These are phyloP conservation scores for Nicotiana attenuata DNA, from an alignment of 257 asterid species.

Conservation along the genomic window DNA sequence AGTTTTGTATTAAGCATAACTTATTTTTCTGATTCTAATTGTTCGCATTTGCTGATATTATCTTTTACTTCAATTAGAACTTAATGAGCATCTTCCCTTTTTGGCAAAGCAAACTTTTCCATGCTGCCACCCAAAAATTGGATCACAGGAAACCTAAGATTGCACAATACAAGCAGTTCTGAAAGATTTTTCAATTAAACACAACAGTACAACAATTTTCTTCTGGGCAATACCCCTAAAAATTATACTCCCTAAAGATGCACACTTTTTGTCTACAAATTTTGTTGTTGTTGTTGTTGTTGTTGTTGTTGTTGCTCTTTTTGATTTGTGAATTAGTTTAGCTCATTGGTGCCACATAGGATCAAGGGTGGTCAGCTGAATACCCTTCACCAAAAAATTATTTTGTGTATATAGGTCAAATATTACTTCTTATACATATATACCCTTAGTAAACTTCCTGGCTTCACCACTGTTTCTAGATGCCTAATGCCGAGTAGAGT, in stretches of 20 bases:
- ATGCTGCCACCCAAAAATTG: not conserved
- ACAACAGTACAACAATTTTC: not conserved
- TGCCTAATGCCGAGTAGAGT: not conserved
- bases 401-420: too few relatives aligned
- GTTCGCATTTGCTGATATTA: not conserved
- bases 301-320: too few relatives aligned
- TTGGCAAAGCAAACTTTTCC: not conserved
- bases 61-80: not conserved
- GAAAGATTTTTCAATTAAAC: not conserved
- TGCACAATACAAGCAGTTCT: not conserved
- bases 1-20: not conserved
- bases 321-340: too few relatives aligned
- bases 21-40: not conserved
- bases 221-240: not conserved
- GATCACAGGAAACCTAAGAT: not conserved
- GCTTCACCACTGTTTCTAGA: not conserved
- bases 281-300: too few relatives aligned
- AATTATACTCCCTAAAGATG: not conserved
- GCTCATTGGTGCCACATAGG: too few relatives aligned
- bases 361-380: too few relatives aligned
- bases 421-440: too few relatives aligned
- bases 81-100: not conserved
- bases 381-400: too few relatives aligned
- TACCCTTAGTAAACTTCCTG: too few relatives aligned
- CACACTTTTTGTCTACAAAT: not conserved